phyloP scores from a whole-genome alignment of 345 rosid genomes.

The Iberis pinnata region DNA sequence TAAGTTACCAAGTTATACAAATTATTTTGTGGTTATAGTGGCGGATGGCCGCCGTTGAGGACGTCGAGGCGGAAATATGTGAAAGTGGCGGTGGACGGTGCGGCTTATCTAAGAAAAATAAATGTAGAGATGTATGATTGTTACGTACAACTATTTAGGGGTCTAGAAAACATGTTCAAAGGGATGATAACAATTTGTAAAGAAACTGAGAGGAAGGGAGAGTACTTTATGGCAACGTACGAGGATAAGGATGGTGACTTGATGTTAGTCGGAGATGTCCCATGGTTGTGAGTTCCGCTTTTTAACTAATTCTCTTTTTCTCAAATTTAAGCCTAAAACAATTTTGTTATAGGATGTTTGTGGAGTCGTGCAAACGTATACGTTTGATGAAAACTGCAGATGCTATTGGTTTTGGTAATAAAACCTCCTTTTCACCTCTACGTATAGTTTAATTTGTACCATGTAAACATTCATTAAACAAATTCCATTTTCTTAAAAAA shows the following conservation, averaged over 20 bases:
- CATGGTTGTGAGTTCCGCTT: conserved; percentile 76
- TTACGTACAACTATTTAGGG: conserved; percentile 40
- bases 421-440: background rate
- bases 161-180: conserved; percentile 52
- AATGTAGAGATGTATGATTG: conserved; percentile 45
- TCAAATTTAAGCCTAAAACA: no score
- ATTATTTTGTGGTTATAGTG: conserved; percentile 33
- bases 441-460: background rate
- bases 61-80: conserved; percentile 43
- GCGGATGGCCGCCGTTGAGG: conserved; percentile 79
- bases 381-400: conserved; percentile 56
- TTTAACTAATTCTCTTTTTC: background rate
- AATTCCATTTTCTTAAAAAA: no score
- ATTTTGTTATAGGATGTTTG: conserved; percentile 47
- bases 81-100: conserved; percentile 72
- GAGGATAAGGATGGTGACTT: conserved; percentile 85
- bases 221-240: conserved; percentile 58
- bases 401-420: conserved; percentile 39
- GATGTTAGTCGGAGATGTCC: conserved; percentile 90
- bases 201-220: conserved; percentile 23
- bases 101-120: conserved; percentile 62
- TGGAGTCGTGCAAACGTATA: conserved; percentile 62
- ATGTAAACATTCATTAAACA: no score
- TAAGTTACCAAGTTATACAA: no score
- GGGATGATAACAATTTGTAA: conserved; percentile 40